Base-by-base conservation (phyloP, 768 basidiomycete species). In the Ephemerocybe angulata region DNA sequence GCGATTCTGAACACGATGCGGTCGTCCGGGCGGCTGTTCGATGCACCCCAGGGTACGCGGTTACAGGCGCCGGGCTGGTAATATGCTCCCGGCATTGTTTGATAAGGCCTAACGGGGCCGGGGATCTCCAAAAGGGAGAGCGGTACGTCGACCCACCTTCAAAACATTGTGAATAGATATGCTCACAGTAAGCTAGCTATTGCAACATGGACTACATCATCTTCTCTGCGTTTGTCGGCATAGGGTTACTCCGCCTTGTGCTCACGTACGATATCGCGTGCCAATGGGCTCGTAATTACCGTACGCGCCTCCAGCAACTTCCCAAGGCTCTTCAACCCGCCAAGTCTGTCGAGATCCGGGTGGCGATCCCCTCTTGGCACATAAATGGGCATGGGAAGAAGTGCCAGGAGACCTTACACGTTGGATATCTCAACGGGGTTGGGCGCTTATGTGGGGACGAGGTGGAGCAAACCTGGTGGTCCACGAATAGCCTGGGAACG, bases 171-270 rank as follows among this genome's bases (percentile, higher is more conserved):
- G n/a, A n/a, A n/a, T n/a, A 54, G 30, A 48, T 60, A n/a, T 28
- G 21, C 27, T 29, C 25, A 11, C 13, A 29, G 22, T 41, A 3
- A 38, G 24, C 24, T 43, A 73, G 71, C 13, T 72, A 72, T 55
- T 60, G 59, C 13, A 74, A 73, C 55, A 73, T 72, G 62, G 71
- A 74, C 49, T 74, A 64, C 46, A 57, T 72, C 3, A 65, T 73
- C 43, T 65, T 61, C 15, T 64, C 57, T 2, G 63, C 57, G 44
- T 24, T 69, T 4, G 27, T 17, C 3, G 21, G n/a, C 11, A 31
- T 57, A 12, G 15, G 27, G 0, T 11, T 62, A 2, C 41, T 54
- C 0, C 24, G 49, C 19, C 17, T 71, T 7, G 58, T 68, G 15
- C 47, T 69, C 1, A 68, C 65, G 0, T 73, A 73, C 50, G 68